Evolutionary conservation across 2,329 filamentous ascomycete species (phyloP), one percentile per base, ranked within the genome.

Genomic region (Phialemoniopsis sp.): DNA sequence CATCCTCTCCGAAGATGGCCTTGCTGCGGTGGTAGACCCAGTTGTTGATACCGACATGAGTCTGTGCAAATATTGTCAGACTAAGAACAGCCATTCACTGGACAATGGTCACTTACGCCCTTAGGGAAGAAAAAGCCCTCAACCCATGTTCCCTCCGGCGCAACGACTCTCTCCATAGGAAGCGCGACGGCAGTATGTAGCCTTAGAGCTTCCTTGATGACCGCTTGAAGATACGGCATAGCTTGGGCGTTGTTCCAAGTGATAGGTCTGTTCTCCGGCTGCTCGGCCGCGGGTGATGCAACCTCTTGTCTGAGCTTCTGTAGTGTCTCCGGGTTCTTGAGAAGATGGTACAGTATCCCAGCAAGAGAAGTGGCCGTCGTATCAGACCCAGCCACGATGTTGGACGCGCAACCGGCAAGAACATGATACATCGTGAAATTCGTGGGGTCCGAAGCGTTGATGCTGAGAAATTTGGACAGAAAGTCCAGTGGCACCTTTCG

Each of bases 321-420:
- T 9, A 34, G 31, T 17, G 26, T 39, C 3, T 3, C 9, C 3
- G 40, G 43, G 17, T 42, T 38, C 15, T 36, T 45, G 26, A 49
- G 39, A 8, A 65, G 49, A 38, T 56, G 56, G 42, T 53, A 63
- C 12, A 57, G 51, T 5, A 54, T 44, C 4, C 51, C 53, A 3
- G 59, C 39, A 10, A 57, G 13, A 58, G 64, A 62, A 5, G 64
- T 72, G 2, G 68, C 67, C 5, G 68, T 70, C 0, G 71, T 75
- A 42, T 74, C 70, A 19, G 66, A 68, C 9, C 70, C 68, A 2
- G 67, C 70, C 21, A 70, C 64, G 18, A 44, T 50, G 29, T 26
- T 4, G 9, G 16, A 38, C 21, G 21, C 21, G 21, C 21, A 26
- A 6, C 21, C 21, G 10, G 21, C 21, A 26, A 26, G 21, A 10